A percentile compares a stretch with the other conserved stretches of the same genome.
Evolutionary conservation across 169 alveolate species (phyloP).

Genomic region (Blepharisma undulans): DNA sequence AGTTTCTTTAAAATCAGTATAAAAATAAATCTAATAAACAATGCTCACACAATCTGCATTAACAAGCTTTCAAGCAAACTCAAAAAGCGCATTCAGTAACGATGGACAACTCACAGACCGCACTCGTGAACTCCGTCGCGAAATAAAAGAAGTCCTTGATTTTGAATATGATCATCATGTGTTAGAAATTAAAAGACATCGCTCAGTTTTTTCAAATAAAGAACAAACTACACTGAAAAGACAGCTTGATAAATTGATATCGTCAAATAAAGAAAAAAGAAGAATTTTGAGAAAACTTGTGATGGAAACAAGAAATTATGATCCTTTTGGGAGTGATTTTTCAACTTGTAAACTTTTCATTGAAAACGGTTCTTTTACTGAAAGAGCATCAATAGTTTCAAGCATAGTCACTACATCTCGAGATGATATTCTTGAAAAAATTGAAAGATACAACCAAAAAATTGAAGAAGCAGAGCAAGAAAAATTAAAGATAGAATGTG

Average conservation of each 20-base stretch:
- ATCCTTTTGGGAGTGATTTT: not conserved
- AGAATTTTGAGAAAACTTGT: not conserved
- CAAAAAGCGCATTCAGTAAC: not conserved
- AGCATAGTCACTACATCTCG: not conserved
- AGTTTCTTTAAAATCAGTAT: not conserved
- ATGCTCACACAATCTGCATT: not conserved
- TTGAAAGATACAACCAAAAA: not conserved
- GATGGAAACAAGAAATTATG: not conserved
- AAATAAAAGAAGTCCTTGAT: not conserved
- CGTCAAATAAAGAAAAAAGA: not conserved
- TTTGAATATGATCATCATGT: not conserved
- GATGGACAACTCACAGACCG: not conserved
- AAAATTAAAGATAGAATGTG: not conserved
- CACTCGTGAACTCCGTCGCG: not conserved
- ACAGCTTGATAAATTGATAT: not conserved
- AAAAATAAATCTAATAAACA: not conserved
- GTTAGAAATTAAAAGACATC: not conserved
- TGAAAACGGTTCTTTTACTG: not conserved
- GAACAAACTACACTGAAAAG: not conserved
- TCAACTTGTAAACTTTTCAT: not conserved
- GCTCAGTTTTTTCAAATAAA: not conserved
- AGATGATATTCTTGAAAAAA: not conserved
- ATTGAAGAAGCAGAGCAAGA: not conserved
- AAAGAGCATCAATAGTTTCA: not conserved
- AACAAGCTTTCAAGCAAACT: not conserved